Conservation (phyloP, 371 early-diverging fungal species). For the Haplosporangium sp. region DNA sequence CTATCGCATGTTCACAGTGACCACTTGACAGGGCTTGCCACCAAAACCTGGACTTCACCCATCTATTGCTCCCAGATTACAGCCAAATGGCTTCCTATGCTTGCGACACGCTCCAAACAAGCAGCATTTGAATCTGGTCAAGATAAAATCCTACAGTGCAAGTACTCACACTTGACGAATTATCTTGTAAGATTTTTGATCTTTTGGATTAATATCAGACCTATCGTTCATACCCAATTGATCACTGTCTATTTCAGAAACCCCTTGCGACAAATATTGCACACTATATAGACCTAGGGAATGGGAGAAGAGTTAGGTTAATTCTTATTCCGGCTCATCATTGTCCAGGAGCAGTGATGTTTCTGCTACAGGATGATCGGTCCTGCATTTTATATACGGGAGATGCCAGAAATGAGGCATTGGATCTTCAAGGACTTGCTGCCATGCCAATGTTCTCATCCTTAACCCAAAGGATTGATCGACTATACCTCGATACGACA, state of each 20-base stretch:
- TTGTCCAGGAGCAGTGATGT: constrained; percentile 62
- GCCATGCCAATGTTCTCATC: constrained; percentile 31
- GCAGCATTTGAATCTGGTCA: constrained; percentile 25
- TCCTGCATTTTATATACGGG: constrained; percentile 60
- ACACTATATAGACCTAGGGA: constrained; percentile 46
- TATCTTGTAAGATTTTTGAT: constrained; percentile 15
- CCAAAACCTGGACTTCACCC: constrained; percentile 29
- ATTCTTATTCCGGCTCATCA: constrained; percentile 59
- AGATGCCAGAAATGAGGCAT: constrained; percentile 57
- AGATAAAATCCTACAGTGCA: constrained; percentile 25
- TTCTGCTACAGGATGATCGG: constrained; percentile 57
- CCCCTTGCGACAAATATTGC: constrained; percentile 29
- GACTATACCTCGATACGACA: constrained; percentile 61
- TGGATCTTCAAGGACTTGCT: constrained; percentile 36
- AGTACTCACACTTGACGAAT: constrained; percentile 37
- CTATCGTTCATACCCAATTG: background rate
- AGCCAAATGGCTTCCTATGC: constrained; percentile 50
- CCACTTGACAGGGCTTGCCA: constrained; percentile 53
- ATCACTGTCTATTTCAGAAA: background rate
- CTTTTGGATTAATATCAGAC: background rate
- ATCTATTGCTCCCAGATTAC: constrained; percentile 58
- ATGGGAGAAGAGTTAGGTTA: constrained; percentile 41
- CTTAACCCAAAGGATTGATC: constrained; percentile 35
- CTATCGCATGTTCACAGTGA: constrained; percentile 61
- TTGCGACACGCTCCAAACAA: constrained; percentile 43